These are phyloP conservation scores for Breviolum minutum DNA, from an alignment of 73 alveolate species.

Conservation along the genomic window DNA sequence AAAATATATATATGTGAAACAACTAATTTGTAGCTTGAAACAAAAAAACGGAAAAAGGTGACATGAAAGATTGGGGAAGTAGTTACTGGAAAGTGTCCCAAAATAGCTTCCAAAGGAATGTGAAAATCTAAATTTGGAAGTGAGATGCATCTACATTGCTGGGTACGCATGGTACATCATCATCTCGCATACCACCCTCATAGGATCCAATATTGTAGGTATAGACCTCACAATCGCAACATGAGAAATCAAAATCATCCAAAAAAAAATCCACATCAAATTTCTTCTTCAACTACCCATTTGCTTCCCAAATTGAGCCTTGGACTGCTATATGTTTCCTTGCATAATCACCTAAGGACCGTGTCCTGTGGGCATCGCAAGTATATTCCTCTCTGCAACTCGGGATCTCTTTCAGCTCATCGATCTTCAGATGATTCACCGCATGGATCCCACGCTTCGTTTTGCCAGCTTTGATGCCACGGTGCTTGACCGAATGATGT, in stretches of 20 bases:
- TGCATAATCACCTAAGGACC: slow-evolving; percentile 29
- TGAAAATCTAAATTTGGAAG: neutral
- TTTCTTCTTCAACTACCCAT: neutral
- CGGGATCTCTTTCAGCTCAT: slow-evolving; percentile 73
- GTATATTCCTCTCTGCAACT: slow-evolving; percentile 46
- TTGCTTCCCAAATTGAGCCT: neutral
- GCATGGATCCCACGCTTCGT: neutral
- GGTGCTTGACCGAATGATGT: too few relatives aligned
- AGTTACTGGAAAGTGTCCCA: neutral
- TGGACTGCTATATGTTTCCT: slow-evolving; percentile 48
- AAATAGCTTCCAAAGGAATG: neutral
- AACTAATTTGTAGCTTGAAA: neutral
- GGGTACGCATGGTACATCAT: slow-evolving; percentile 73
- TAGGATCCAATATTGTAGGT: slow-evolving; percentile 91
- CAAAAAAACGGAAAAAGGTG: neutral
- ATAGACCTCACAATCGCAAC: slow-evolving; percentile 21
- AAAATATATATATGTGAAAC: neutral
- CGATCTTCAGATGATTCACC: slow-evolving; percentile 36
- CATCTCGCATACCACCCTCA: slow-evolving; percentile 89
- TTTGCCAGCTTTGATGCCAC: too few relatives aligned
- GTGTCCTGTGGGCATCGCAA: slow-evolving; percentile 54
- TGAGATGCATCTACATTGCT: slow-evolving; percentile 27
- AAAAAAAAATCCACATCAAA: neutral
- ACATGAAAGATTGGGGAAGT: neutral
- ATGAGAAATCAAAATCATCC: neutral